Evolutionary conservation across 441 rosid species (phyloP), one percentile per base, ranked within the genome.

Genomic region (Jatropha podagrica): DNA sequence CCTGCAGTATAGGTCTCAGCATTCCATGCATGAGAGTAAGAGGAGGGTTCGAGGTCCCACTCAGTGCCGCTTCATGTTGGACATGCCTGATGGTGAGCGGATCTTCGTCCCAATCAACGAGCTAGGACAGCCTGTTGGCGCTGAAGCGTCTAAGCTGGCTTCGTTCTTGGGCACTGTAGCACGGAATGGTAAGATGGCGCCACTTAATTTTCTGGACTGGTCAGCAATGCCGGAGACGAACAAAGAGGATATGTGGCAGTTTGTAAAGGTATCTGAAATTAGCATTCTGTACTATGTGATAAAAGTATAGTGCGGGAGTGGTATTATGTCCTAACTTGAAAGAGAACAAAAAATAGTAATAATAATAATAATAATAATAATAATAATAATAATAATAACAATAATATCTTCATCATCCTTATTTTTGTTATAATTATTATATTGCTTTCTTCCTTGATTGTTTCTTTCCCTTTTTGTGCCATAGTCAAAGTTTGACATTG

Each of bases 51-150:
- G 85, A 72, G 84, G 85, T 63, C 81, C 81, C 32, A 77, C 83
- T 23, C 64, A 56, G 13, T 80, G 85, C 79, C 79, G 69, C 38
- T 71, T 66, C 67, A 66, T 80, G 74, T 74, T 68, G 23, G 80
- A 82, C 46, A 23, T 76, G 71, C 64, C 69, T 49, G 81, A 80
- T 42, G 88, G 84, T 66, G 75, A 77, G 54, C 81, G 77, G 44
- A 74, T 85, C 52, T 44, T 55, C 65, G 78, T 85, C 69, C 80
- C 74, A 20, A 18, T 81, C 74, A 85, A 85, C 68, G 48, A 42
- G 18, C 38, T 76, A 68, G 85, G 88, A 41, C 86, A 85, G 67
- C 84, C 88, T 66, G 64, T 82, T 76, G 88, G 85, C 37, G 68
- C 78, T 20, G 81, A 82, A 65, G 69, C 85, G 65, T 44, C 68